Conservation (phyloP, 2,329 filamentous ascomycete species). For the Clathrospora elynae region DNA sequence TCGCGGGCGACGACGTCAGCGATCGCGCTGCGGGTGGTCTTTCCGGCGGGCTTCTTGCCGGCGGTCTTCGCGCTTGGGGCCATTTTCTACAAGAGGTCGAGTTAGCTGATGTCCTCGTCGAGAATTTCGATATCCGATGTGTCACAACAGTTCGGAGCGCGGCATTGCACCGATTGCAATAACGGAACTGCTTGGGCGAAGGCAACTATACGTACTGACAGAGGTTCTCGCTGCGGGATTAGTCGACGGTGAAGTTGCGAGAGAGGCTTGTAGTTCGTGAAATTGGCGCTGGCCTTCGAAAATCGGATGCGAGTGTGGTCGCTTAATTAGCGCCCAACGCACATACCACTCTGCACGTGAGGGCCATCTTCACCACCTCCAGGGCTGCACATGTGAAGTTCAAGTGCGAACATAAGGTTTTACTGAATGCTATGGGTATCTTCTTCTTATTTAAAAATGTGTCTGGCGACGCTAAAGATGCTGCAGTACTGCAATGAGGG, state of each 20-base stretch:
- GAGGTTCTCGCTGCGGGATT: constrained; percentile 34
- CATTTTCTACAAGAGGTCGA: constrained; percentile 43
- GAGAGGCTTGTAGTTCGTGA: constrained; percentile 26
- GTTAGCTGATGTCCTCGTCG: constrained; percentile 24
- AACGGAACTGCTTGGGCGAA: background rate
- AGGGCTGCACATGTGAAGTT: no score
- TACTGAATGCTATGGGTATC: no score
- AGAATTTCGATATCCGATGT: background rate
- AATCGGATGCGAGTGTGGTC: constrained; percentile 24
- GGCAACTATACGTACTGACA: constrained; percentile 29
- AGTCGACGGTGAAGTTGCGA: constrained; percentile 33
- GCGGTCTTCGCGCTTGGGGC: constrained; percentile 48
- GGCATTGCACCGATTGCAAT: constrained; percentile 2
- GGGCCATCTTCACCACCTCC: background rate
- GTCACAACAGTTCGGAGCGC: background rate
- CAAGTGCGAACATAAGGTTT: no score
- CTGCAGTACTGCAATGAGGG: no score
- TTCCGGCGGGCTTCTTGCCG: constrained; percentile 67
- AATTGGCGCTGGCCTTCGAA: constrained; percentile 13
- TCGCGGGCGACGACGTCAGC: constrained; percentile 98
- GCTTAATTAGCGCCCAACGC: constrained; percentile 25
- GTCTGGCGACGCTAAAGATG: no score
- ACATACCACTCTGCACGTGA: constrained; percentile 14
- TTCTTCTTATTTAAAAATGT: no score
- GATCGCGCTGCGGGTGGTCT: constrained; percentile 85